A percentile compares a stretch with the other conserved stretches of the same genome.
phyloP scores from a whole-genome alignment of 2,329 filamentous ascomycete genomes.

The Colletotrichum sp. region DNA sequence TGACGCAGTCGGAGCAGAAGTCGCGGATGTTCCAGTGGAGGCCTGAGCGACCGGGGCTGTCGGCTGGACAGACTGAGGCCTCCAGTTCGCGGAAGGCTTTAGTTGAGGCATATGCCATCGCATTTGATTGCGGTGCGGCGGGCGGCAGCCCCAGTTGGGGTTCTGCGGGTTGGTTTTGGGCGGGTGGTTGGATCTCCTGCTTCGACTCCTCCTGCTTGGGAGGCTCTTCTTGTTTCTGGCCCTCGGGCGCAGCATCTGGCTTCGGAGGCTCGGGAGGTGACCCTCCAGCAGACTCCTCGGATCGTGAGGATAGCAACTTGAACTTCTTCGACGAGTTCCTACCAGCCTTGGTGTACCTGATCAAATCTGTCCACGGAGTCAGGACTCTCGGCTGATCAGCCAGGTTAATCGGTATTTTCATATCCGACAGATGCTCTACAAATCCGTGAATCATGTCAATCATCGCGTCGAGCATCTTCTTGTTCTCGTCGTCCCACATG shows the following conservation, averaged over 20 bases:
- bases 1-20: slow-evolving; percentile 68
- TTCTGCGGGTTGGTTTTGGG: not conserved
- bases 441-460: slow-evolving; percentile 76
- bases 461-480: slow-evolving; percentile 46
- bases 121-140: not conserved
- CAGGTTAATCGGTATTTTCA: slow-evolving; percentile 85
- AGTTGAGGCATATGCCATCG: slow-evolving; percentile 4
- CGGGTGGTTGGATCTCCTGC: not conserved
- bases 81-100: slow-evolving; percentile 46
- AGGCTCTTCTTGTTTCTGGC: not conserved
- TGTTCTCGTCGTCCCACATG: slow-evolving; percentile 34
- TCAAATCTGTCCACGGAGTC: slow-evolving; percentile 68
- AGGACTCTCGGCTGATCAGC: slow-evolving; percentile 77
- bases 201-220: not conserved
- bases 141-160: not conserved
- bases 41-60: slow-evolving; percentile 62
- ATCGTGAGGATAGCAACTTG: slow-evolving; percentile 59
- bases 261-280: slow-evolving; percentile 13
- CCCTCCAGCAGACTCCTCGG: slow-evolving; percentile 21
- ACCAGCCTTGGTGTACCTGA: slow-evolving; percentile 30
- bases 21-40: slow-evolving; percentile 68
- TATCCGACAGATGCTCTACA: slow-evolving; percentile 75
- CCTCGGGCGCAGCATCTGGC: not conserved
- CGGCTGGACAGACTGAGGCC: slow-evolving; percentile 63
- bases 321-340: slow-evolving; percentile 30